These are phyloP conservation scores for Parastagonospora nodorum DNA, from an alignment of 2,329 filamentous ascomycete genomes.

Conservation along the genomic window DNA sequence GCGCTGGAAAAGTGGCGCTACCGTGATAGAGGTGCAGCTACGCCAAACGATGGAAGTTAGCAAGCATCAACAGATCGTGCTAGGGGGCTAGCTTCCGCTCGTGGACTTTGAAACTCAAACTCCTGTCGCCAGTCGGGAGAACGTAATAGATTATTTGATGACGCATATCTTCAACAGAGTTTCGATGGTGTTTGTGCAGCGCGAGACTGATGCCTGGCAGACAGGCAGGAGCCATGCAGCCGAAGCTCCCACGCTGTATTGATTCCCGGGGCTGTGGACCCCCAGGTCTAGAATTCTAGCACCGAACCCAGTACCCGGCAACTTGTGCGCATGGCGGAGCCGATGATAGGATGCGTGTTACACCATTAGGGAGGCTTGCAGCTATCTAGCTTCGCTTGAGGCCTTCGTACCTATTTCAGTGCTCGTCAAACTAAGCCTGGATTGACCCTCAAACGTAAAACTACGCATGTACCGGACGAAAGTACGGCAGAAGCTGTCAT, in stretches of 20 bases:
- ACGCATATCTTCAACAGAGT: not conserved
- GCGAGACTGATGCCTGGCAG: not conserved
- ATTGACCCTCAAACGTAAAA: too few relatives aligned
- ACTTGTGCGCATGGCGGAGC: not conserved
- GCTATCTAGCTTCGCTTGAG: too few relatives aligned
- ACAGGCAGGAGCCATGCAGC: not conserved
- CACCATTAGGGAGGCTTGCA: too few relatives aligned
- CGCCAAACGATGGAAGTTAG: not conserved
- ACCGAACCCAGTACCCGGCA: not conserved
- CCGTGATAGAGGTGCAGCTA: conserved; percentile 3
- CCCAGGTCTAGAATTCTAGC: not conserved
- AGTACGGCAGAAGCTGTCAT: too few relatives aligned
- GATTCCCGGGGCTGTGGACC: not conserved
- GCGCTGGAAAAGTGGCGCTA: conserved; percentile 6
- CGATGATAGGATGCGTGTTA: not conserved
- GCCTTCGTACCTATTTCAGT: too few relatives aligned
- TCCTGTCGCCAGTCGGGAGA: not conserved
- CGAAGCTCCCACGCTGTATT: conserved; percentile 3
- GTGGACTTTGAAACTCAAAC: not conserved
- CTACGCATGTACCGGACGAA: too few relatives aligned
- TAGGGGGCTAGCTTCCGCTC: not conserved
- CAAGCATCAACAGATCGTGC: not conserved
- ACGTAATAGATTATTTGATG: not conserved
- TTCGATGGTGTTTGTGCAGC: not conserved
- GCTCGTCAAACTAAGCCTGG: too few relatives aligned